phyloP scores from a whole-genome alignment of 2,329 filamentous ascomycete species.

The Mollisia scopiformis region DNA sequence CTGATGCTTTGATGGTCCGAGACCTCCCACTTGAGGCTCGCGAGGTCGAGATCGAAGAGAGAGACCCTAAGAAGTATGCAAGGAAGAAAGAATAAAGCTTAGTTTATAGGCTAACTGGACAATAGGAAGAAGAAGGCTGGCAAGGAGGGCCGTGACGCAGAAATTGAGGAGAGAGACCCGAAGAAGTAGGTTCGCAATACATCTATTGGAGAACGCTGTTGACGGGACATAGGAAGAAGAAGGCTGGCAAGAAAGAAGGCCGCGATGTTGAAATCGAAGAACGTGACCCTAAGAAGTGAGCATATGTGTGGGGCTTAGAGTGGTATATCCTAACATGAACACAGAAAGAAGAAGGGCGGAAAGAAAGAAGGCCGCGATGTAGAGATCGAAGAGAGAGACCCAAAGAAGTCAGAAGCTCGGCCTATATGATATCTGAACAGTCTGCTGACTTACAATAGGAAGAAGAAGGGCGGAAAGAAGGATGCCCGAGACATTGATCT shows the following conservation, averaged over 20 bases:
- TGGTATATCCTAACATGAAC: neutral
- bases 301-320: neutral
- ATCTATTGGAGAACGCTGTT: neutral
- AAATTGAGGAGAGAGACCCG: neutral
- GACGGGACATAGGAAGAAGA: neutral
- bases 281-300: neutral
- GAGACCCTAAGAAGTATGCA: neutral
- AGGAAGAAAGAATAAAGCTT: neutral
- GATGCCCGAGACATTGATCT: too few relatives aligned
- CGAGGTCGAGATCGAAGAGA: neutral
- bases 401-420: too few relatives aligned
- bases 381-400: too few relatives aligned
- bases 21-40: neutral
- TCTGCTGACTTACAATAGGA: too few relatives aligned
- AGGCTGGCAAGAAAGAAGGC: neutral
- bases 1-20: neutral
- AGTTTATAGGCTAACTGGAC: neutral
- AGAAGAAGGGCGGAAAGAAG: too few relatives aligned
- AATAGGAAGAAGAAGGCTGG: neutral
- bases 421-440: too few relatives aligned
- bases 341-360: neutral
- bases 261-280: neutral
- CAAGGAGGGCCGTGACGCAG: neutral
- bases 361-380: neutral
- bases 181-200: neutral